phyloP scores from a whole-genome alignment of 1,284 basidiomycete species.

The Inonotus obliquus region DNA sequence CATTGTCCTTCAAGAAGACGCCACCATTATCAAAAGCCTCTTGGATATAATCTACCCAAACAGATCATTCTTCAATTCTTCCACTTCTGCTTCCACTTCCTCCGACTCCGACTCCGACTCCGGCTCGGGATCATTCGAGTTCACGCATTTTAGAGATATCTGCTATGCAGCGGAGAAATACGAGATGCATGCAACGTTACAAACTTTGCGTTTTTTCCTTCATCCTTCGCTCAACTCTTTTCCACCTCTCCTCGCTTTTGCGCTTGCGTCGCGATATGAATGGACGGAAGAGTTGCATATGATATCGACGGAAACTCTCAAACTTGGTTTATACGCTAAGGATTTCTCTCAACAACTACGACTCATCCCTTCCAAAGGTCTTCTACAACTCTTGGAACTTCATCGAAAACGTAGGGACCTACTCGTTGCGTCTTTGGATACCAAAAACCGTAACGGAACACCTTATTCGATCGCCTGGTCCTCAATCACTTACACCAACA shows the following conservation, averaged over 20 bases:
- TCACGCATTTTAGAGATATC: background rate
- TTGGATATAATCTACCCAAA: constrained; percentile 14
- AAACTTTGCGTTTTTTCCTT: background rate
- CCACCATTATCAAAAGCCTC: background rate
- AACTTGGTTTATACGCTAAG: background rate
- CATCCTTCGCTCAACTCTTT: background rate
- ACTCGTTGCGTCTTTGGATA: background rate
- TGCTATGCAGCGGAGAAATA: constrained; percentile 8
- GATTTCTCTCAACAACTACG: background rate
- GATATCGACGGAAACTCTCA: constrained; percentile 3
- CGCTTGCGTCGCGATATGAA: background rate
- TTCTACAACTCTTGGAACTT: constrained; percentile 7
- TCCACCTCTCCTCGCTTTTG: constrained; percentile 1
- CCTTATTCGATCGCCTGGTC: background rate
- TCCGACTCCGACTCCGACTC: too few species aligned
- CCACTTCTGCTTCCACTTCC: background rate
- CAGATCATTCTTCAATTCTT: background rate
- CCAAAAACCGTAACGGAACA: background rate
- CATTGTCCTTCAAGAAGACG: background rate
- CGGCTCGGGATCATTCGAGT: too few species aligned
- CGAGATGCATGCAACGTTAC: background rate
- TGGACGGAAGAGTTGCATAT: constrained; percentile 6
- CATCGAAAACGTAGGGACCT: constrained; percentile 5
- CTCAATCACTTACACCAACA: background rate
- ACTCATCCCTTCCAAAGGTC: background rate